Evolutionary conservation across 108 stramenopile species (phyloP).

Genomic region (Nannochloropsis granulata): DNA sequence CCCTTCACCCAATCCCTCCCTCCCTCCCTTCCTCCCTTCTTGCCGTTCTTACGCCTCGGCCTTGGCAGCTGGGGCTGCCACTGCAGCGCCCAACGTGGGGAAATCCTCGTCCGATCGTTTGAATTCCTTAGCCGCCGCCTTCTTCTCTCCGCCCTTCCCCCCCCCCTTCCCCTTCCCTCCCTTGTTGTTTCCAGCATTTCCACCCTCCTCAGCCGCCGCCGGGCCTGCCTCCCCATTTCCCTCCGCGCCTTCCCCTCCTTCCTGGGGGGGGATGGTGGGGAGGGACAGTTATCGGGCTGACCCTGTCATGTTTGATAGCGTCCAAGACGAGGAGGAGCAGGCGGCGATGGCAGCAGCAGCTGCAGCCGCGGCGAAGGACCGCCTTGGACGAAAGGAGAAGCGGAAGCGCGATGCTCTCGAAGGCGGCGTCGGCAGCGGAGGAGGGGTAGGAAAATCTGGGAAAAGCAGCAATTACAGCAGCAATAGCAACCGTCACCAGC

Average conservation of each 20-base stretch:
- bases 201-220: background rate
- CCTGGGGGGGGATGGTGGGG: background rate
- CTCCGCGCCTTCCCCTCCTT: background rate
- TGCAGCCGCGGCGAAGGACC: background rate
- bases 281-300: background rate
- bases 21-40: too few relatives aligned
- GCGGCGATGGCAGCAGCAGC: background rate
- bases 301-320: background rate
- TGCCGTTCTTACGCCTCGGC: too few relatives aligned
- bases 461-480: too few relatives aligned
- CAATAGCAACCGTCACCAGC: too few relatives aligned
- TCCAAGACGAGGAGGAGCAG: background rate
- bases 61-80: background rate
- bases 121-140: background rate
- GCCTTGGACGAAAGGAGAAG: background rate
- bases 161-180: background rate
- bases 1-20: too few relatives aligned
- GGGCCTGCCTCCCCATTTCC: background rate
- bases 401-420: background rate
- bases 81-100: background rate
- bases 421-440: background rate
- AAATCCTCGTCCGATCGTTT: background rate
- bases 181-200: background rate
- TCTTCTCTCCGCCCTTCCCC: background rate
- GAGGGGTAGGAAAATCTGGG: background rate